Conservation (phyloP, 1,284 basidiomycete species). For the Pyrrhoderma lamaoense region DNA sequence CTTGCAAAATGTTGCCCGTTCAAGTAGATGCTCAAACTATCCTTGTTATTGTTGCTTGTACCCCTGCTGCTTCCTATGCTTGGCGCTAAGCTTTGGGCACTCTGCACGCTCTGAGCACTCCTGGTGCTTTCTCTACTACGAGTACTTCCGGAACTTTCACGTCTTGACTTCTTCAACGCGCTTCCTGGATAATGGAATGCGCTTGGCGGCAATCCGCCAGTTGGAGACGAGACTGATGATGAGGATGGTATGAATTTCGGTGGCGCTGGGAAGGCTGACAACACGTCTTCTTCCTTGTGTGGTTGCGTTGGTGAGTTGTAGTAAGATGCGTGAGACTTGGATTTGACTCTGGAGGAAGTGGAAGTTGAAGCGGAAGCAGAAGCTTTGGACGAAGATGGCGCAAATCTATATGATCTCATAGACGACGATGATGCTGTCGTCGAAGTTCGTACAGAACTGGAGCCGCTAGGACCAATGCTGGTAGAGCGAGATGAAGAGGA, state of each 20-base stretch:
- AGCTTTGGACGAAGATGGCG: no score
- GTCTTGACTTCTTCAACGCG: background rate
- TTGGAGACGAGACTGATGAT: background rate
- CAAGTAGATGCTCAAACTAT: background rate
- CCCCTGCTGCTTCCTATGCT: no score
- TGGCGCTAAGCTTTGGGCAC: background rate
- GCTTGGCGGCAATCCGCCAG: slow-evolving; percentile 1
- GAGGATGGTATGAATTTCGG: slow-evolving; percentile 17
- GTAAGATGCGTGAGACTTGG: no score
- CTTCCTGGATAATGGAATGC: background rate
- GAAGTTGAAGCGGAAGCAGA: no score
- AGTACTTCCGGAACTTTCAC: slow-evolving; percentile 1
- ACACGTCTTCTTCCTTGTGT: background rate
- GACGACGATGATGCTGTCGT: no score
- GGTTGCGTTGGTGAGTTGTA: no score
- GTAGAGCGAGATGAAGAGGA: no score
- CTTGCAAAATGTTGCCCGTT: background rate
- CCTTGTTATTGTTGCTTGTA: background rate
- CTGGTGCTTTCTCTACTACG: background rate
- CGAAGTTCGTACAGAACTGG: no score
- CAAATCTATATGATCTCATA: no score
- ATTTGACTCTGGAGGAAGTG: no score
- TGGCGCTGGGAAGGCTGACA: slow-evolving; percentile 18
- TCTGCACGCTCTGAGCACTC: slow-evolving; percentile 2
- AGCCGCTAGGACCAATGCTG: no score